Evolutionary conservation across 306 rosid species (phyloP), one percentile per base, ranked within the genome.

Genomic region (Vachellia pachyceras): DNA sequence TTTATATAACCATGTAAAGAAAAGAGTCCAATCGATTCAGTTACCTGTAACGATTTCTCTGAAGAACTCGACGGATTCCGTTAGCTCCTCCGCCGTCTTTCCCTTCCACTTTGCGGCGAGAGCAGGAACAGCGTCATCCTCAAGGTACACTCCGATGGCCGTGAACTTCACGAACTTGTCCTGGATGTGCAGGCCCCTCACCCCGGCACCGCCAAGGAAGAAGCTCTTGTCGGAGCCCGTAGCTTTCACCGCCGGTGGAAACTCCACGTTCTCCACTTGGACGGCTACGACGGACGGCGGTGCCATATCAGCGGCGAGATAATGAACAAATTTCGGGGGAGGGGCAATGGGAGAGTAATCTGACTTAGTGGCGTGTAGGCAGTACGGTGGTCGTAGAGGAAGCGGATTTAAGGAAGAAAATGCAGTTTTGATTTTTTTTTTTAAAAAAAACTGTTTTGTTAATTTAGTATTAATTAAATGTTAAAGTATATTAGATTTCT

Each of bases 81-180:
- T 68, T 79, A 91, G 46, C 79, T 90, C 89, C n/a, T 68, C 74
- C 3, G 76, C 79, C 17, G 82, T 72, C 77, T 88, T 89, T 0
- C 85, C 91, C 37, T 80, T 86, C 99, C 99, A 58, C 11, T 58
- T 58, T 22, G 65, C 2, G 17, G 65, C 65, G 15, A 58, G 65
- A 5, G 3, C 5, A 2, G 65, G 33, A 10, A 58, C 13, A 15
- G 65, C 65, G 7, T 58, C 36, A 23, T 58, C 65, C 36, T 58
- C 36, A 1, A 58, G 36, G 65, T 58, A 58, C 1, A 58, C 65
- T 4, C 65, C 65, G 36, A 58, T 58, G 35, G 65, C 88, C 2
- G 97, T 92, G 92, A 95, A 89, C 84, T 91, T 93, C 20, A 95
- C 87, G 60, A 91, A 85, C 0, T 90, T 89, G 58, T 89, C 97